Evolutionary conservation across 2,329 filamentous ascomycete species (phyloP).

Genomic region (Elsinoe ampelina): DNA sequence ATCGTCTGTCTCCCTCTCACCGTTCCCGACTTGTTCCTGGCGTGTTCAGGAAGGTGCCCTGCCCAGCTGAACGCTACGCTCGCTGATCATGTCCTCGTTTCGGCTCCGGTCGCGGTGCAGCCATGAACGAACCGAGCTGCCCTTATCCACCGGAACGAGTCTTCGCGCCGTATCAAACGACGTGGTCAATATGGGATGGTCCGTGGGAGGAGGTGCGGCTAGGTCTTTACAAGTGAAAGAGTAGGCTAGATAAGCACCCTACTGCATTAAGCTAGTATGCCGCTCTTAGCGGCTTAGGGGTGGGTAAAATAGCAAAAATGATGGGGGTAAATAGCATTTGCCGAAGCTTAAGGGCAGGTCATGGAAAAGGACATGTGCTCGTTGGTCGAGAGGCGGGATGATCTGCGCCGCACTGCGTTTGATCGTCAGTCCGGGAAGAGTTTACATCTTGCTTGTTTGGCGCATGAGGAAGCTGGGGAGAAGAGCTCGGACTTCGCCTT

Average conservation of each 20-base stretch:
- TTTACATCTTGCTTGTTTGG: background rate
- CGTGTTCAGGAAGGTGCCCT: background rate
- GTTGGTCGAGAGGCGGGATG: background rate
- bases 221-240: no score
- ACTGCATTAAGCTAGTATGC: no score
- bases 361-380: background rate
- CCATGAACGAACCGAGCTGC: background rate
- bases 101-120: no score
- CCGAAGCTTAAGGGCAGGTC: background rate
- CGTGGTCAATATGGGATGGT: constrained; percentile 3
- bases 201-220: background rate
- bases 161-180: background rate
- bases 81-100: background rate
- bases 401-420: background rate
- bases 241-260: no score
- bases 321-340: no score
- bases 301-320: no score
- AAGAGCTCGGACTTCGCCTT: constrained; percentile 2
- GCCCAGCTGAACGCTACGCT: background rate
- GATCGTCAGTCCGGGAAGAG: background rate
- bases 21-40: background rate
- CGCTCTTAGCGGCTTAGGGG: no score
- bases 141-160: background rate
- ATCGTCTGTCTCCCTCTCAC: background rate
- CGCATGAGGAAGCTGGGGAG: background rate